Evolutionary conservation across 345 rosid species (phyloP), one percentile per base, ranked within the genome.

Genomic region (Populus euphratica): DNA sequence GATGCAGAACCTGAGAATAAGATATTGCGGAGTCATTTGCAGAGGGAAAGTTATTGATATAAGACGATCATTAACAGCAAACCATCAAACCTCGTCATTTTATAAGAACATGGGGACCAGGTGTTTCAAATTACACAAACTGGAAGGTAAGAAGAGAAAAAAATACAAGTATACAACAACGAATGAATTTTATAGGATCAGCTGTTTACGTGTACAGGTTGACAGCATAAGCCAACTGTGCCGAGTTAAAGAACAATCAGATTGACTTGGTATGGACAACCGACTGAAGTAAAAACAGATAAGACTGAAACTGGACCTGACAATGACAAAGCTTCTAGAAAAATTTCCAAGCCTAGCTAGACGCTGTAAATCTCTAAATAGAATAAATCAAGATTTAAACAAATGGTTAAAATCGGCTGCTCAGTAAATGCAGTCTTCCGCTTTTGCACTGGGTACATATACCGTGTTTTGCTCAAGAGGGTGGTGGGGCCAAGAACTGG

Each of bases 401-500:
- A 64, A 67, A 25, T 38, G 35, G 64, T 17, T 66, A 43, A 76
- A 52, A 74, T 73, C 27, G 6, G 77, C 66, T 77, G 50, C 35
- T 12, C 50, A 6, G 33, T 21, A 35, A 49, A 39, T 31, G 66
- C 77, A 64, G 66, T 67, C 76, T 33, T 33, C 14, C 76, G 6
- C 47, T n/a, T 63, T 75, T 29, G 67, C 61, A 56, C 25, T 61
- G 69, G 68, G 41, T 4, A n/a, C 49, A 50, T 27, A 20, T 31
- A 73, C 39, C 44, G 47, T 49, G 67, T 72, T 6, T 64, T 74
- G 64, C 84, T 83, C 77, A 81, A 52, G 86, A 27, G 80, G 88
- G 83, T 41, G 88, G 73, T 10, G 86, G 78, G 50, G 85, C 38
- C 23, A 33, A 70, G 39, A 88, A 81, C 7, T 44, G 81, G 72